phyloP scores from a whole-genome alignment of 1,139 yeast genomes.

The Kodamaea suecica region DNA sequence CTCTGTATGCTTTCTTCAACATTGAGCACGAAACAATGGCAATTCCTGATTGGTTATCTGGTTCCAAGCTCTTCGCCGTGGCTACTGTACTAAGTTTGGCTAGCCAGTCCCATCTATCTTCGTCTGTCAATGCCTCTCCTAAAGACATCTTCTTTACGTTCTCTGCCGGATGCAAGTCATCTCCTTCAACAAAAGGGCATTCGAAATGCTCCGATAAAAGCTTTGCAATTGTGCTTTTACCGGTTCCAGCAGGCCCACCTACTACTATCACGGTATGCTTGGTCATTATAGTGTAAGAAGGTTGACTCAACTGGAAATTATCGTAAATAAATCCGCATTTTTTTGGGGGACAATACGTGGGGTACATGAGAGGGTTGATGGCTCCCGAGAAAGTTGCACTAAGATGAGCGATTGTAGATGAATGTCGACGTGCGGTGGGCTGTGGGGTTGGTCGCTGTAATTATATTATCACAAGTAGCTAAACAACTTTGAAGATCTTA shows the following conservation, averaged over 20 bases:
- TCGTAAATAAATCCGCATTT: too few relatives aligned
- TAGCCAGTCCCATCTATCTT: conserved; percentile 92
- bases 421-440: too few relatives aligned
- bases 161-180: conserved; percentile 65
- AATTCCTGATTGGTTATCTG: conserved; percentile 22
- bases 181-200: conserved; percentile 80
- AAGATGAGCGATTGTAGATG: too few relatives aligned
- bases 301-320: too few relatives aligned
- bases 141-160: conserved; percentile 79
- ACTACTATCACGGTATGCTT: conserved; percentile 33
- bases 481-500: too few relatives aligned
- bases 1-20: conserved; percentile 70
- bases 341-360: too few relatives aligned
- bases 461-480: too few relatives aligned
- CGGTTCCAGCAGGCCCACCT: conserved; percentile 96
- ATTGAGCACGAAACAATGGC: conserved; percentile 81
- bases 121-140: conserved; percentile 81
- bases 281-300: neutral
- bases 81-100: conserved; percentile 44
- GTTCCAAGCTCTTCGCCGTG: conserved; percentile 30
- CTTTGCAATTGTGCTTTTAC: conserved; percentile 79
- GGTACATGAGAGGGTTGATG: too few relatives aligned
- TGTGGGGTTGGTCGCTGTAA: too few relatives aligned
- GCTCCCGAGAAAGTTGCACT: too few relatives aligned
- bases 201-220: conserved; percentile 41